Conservation (phyloP, 345 rosid species). For the Sisymbrium altissimum region DNA sequence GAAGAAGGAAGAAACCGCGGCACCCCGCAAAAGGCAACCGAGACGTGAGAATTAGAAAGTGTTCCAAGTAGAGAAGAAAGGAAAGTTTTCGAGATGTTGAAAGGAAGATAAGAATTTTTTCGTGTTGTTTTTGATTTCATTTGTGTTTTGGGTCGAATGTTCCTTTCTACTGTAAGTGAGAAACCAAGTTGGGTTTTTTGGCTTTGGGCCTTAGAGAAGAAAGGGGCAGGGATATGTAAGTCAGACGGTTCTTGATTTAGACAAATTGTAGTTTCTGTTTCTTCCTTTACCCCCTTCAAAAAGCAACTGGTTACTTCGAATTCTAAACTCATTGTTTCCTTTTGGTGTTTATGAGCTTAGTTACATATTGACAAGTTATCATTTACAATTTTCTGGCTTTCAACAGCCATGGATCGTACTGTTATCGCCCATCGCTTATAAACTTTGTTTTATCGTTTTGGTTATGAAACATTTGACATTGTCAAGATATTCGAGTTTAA, state of each 20-base stretch:
- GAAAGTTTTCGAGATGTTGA: background rate
- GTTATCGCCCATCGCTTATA: background rate
- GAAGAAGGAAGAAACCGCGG: slow-evolving; percentile 44
- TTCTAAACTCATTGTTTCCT: no score
- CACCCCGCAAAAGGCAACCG: slow-evolving; percentile 51
- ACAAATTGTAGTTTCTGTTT: slow-evolving; percentile 17
- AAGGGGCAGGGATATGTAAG: background rate
- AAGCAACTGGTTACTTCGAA: background rate
- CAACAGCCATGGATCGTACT: background rate
- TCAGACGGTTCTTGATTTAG: slow-evolving; percentile 5
- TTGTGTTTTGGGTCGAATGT: slow-evolving; percentile 11
- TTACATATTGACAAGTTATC: background rate
- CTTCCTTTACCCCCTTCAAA: background rate
- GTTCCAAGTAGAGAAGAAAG: background rate
- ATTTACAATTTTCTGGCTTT: background rate
- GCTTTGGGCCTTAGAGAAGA: background rate
- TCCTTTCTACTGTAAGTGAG: slow-evolving; percentile 10
- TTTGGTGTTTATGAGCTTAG: no score
- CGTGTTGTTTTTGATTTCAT: background rate
- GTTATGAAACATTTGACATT: background rate
- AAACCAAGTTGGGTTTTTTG: slow-evolving; percentile 19
- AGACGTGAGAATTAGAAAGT: slow-evolving; percentile 54
- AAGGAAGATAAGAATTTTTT: background rate
- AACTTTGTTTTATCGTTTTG: background rate
- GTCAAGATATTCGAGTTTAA: background rate